phyloP scores from a whole-genome alignment of 2,329 filamentous ascomycete genomes.

The Beauveria bassiana region DNA sequence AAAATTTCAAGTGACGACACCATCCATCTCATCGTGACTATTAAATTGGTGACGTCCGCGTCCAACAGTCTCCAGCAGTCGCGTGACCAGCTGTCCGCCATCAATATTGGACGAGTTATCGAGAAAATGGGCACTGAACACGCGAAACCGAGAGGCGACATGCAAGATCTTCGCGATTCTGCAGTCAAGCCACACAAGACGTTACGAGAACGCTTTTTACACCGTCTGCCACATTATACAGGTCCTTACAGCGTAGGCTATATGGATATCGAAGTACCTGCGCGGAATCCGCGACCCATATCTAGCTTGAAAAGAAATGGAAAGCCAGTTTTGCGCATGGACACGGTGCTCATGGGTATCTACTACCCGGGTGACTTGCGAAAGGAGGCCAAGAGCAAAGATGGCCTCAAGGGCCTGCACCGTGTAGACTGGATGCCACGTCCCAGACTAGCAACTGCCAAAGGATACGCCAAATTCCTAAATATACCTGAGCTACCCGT shows the following conservation, averaged over 20 bases:
- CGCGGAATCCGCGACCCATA: conserved; percentile 30
- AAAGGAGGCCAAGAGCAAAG: conserved; percentile 14
- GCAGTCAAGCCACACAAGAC: conserved; percentile 23
- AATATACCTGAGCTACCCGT: conserved; percentile 40
- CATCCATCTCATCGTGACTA: neutral
- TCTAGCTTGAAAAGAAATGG: conserved; percentile 33
- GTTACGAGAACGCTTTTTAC: conserved; percentile 31
- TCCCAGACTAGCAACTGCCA: conserved; percentile 46
- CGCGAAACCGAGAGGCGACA: neutral
- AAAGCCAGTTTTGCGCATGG: conserved; percentile 32
- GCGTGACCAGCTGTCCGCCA: neutral
- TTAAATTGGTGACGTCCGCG: neutral
- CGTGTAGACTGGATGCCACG: conserved; percentile 56
- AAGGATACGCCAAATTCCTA: conserved; percentile 56
- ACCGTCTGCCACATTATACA: conserved; percentile 50
- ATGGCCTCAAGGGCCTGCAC: conserved; percentile 35
- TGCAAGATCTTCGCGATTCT: conserved; percentile 11
- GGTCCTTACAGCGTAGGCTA: conserved; percentile 63
- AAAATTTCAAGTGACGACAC: conserved; percentile 1
- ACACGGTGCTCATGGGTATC: conserved; percentile 56
- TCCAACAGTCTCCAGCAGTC: neutral
- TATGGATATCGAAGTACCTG: conserved; percentile 58
- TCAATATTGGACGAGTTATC: neutral
- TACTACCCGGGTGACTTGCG: conserved; percentile 52
- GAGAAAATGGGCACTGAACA: neutral